Evolutionary conservation across 2,329 filamentous ascomycete genomes (phyloP), one percentile per base, ranked within the genome.

Genomic region (Aspergillus hiratsukae): DNA sequence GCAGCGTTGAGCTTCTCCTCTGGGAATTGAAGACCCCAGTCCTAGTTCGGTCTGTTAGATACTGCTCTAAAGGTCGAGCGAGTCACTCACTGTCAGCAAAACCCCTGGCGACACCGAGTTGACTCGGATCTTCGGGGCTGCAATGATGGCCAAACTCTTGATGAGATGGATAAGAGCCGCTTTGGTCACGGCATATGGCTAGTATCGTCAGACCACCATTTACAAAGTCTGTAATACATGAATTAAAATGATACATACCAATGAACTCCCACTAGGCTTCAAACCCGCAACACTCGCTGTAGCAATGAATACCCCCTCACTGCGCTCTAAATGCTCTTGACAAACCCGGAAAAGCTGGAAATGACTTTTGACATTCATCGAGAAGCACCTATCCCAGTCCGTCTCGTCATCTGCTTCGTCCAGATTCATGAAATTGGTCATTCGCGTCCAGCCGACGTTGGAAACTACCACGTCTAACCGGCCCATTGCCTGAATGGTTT

Each of bases 201-300:
- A 46, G 31, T 17, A 35, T 17, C 11, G 31, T 35, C 11, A 35
- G 31, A 35, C 4, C 11, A 35, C 31, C 31, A 17, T 35, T 35
- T 14, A 5, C 11, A 4, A 17, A 35, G 11, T 35, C 31, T 1
- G 1, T 17, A 14, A 35, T 14, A 5, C 1, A 17, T 35, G 1
- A 35, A 35, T 35, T 35, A 1, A 35, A 17, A 4, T 5, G 31
- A 35, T 14, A 14, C 31, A 35, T 35, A 35, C 57, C 61, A 87
- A 67, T 2, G 81, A 81, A 59, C 84, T 87, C 1, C 87, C 87
- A 57, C 80, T 83, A 0, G 83, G 80, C 64, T 80, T 84, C 1
- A 89, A 81, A 0, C 86, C 87, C 0, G 87, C 86, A 25, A 88
- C 65, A 48, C 81, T 85, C 0, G 86, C 84, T 0, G 86, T 87